These are phyloP conservation scores for Ophiostoma triangulosporum DNA, from an alignment of 2,329 filamentous ascomycete genomes.

Conservation along the genomic window DNA sequence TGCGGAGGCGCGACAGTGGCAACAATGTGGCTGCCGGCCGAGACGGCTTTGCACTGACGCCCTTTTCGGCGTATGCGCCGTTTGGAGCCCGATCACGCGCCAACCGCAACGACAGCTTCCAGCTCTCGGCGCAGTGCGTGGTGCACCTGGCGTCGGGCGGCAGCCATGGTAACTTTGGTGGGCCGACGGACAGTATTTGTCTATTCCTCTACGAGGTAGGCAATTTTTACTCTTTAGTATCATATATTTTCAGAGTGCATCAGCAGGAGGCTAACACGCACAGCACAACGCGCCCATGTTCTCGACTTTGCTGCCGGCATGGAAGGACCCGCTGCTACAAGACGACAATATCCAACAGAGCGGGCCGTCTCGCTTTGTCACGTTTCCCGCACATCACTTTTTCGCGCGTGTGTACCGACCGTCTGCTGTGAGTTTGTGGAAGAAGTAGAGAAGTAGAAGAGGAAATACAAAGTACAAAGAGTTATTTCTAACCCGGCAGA, in stretches of 20 bases:
- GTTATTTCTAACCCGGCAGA: constrained; percentile 11
- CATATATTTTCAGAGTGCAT: too few species aligned
- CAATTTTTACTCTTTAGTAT: too few species aligned
- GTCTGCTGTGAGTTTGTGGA: constrained; percentile 30
- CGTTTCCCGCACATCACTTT: constrained; percentile 44
- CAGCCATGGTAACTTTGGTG: constrained; percentile 17
- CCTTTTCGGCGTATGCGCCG: constrained; percentile 26
- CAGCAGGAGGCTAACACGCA: neutral
- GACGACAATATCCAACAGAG: constrained; percentile 25
- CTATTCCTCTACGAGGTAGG: constrained; percentile 40
- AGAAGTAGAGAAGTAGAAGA: neutral
- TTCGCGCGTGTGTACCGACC: constrained; percentile 42
- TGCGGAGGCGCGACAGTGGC: constrained; percentile 16
- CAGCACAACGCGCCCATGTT: constrained; percentile 32
- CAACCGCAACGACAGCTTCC: constrained; percentile 23
- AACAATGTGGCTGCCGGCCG: constrained; percentile 8
- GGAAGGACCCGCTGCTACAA: constrained; percentile 23
- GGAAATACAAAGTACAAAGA: neutral
- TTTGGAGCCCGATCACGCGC: constrained; percentile 24
- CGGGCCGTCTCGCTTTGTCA: constrained; percentile 33
- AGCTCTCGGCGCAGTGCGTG: constrained; percentile 31
- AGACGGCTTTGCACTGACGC: constrained; percentile 22
- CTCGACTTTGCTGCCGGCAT: constrained; percentile 22
- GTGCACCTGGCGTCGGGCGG: constrained; percentile 25
- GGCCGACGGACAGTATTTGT: constrained; percentile 28